A percentile compares a stretch with the other conserved stretches of the same genome.
Evolutionary conservation across 257 asterid species (phyloP).

Genomic region (Petrea volubilis): DNA sequence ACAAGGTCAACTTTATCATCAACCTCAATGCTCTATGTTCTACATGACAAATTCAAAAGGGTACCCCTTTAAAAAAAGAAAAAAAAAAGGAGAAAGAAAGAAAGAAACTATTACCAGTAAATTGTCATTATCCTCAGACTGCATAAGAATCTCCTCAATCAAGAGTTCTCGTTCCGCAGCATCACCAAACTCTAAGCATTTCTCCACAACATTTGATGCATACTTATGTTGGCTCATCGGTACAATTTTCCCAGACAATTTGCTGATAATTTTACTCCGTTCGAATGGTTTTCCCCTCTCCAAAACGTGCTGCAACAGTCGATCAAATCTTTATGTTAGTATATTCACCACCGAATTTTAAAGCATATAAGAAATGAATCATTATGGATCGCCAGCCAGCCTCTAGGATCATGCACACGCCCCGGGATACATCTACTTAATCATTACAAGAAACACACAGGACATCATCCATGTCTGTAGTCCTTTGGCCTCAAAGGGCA

Average conservation of each 20-base stretch:
- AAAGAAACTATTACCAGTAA: constrained; percentile 48
- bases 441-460: background rate
- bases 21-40: no score
- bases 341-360: background rate
- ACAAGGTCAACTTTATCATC: background rate
- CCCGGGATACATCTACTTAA: background rate
- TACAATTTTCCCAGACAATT: constrained; percentile 65
- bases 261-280: constrained; percentile 61
- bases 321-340: constrained; percentile 1
- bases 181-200: constrained; percentile 70
- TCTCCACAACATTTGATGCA: constrained; percentile 89
- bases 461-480: background rate
- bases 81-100: background rate
- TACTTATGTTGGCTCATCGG: constrained; percentile 84
- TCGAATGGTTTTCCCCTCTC: constrained; percentile 76
- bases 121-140: constrained; percentile 61
- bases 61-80: background rate
- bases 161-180: constrained; percentile 53
- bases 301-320: constrained; percentile 66
- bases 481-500: no score
- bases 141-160: constrained; percentile 75
- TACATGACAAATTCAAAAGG: background rate
- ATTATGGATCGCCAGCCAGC: background rate
- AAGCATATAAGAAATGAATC: background rate
- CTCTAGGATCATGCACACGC: background rate